Evolutionary conservation across 2,329 filamentous ascomycete genomes (phyloP), one percentile per base, ranked within the genome.

Genomic region (Neopestalotiopsis sp.): DNA sequence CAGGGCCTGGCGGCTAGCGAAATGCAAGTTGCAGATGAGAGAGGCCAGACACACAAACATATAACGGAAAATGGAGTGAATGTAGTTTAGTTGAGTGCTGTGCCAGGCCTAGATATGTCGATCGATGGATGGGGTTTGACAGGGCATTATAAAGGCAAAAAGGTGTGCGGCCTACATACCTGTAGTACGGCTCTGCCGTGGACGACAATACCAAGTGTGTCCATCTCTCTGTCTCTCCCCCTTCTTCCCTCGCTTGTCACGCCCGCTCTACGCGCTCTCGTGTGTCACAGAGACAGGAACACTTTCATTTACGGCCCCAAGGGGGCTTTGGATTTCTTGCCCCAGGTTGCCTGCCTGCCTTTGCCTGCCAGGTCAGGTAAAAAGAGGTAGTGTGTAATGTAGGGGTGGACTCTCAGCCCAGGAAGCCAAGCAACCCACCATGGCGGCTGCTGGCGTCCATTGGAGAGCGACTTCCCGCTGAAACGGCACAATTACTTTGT

Each of bases 1-100:
- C 65, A 61, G 40, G 14, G 65, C 65, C 57, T 67, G 65, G 65
- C 65, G 65, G 65, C 57, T 67, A 67, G 65, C 57, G 65, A 67
- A n/a, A 67, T 42, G 30, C 17, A n/a, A 61, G 42, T 40, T n/a
- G 56, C 30, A 59, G 20, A 45, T 38, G 24, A 34, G 28, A n/a
- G 30, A 34, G 49, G 17, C 30, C 13, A 30, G n/a, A 28, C 20
- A 28, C 24, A 14, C 13, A 30, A 30, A 30, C 28, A 62, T 62
- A 40, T 20, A 40, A 38, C 20, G 34, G 34, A 38, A 7, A 38
- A 62, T 62, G 59, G 34, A 30, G 32, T 59, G 13, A 62, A 12
- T 53, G 45, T 53, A 20, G 7, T 53, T 9, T 53, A 53, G 45
- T 17, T 17, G 20, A 53, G 20, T 20, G 45, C 45, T 53, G 45